Percentiles rank a stretch among this genome's conserved stretches.
These are phyloP conservation scores for Sutorius australiensis DNA, from an alignment of 768 basidiomycete species.

Conservation along the genomic window DNA sequence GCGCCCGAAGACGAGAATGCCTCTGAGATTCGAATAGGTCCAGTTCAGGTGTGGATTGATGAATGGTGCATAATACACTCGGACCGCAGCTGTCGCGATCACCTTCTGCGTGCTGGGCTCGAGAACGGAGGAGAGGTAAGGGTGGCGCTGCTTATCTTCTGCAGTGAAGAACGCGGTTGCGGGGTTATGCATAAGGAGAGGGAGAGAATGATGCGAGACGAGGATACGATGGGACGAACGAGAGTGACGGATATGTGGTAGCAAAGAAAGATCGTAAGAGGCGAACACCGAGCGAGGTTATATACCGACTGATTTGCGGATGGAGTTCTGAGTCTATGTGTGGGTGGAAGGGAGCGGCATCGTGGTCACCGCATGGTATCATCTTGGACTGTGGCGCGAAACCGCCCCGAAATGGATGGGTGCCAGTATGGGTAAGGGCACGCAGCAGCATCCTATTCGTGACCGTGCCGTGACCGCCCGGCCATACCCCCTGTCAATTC, in stretches of 20 bases:
- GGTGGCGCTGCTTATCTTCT: conserved; percentile 37
- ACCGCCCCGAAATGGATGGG: conserved; percentile 28
- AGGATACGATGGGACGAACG: conserved; percentile 14
- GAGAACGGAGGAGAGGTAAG: conserved; percentile 38
- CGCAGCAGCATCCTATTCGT: conserved; percentile 17
- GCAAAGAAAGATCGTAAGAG: conserved; percentile 16
- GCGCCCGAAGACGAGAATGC: conserved; percentile 53
- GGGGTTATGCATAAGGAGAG: conserved; percentile 29
- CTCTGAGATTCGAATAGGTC: conserved; percentile 57
- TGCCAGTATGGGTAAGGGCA: conserved; percentile 29
- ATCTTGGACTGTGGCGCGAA: conserved; percentile 30
- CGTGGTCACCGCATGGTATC: conserved; percentile 34
- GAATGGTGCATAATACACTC: conserved; percentile 61
- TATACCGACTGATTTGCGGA: conserved; percentile 31
- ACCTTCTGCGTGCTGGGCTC: conserved; percentile 41
- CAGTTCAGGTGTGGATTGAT: conserved; percentile 46
- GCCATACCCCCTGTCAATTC: conserved; percentile 17
- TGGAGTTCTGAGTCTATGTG: conserved; percentile 19
- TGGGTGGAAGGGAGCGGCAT: conserved; percentile 31
- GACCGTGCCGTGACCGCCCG: conserved; percentile 11
- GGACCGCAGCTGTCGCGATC: conserved; percentile 51
- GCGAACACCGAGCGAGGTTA: conserved; percentile 22
- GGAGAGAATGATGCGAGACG: conserved; percentile 4
- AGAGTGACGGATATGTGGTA: conserved; percentile 13
- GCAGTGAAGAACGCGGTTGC: conserved; percentile 33